Conservation (phyloP, 2,329 filamentous ascomycete species). For the Periconia macrospinosa region DNA sequence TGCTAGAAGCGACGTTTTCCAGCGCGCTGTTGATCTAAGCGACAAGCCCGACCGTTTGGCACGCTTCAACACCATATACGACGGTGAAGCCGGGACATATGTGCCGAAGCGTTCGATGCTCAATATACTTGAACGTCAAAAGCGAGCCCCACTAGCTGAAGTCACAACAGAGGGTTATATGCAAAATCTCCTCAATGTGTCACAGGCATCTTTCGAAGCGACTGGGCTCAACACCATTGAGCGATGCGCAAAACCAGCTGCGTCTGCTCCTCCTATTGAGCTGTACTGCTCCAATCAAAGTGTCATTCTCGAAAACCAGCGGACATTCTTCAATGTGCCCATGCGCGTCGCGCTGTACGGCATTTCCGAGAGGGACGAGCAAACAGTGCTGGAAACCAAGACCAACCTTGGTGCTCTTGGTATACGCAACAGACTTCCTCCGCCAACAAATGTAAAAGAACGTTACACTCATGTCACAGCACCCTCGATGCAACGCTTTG, state of each 20-base stretch:
- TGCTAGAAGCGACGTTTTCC: slow-evolving; percentile 71
- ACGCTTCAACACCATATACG: slow-evolving; percentile 69
- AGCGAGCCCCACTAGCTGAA: slow-evolving; percentile 68
- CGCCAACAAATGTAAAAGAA: slow-evolving; percentile 77
- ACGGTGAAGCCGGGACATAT: slow-evolving; percentile 64
- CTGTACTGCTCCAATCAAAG: slow-evolving; percentile 73
- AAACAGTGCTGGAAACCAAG: slow-evolving; percentile 72
- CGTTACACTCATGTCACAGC: slow-evolving; percentile 90
- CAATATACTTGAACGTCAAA: slow-evolving; percentile 72
- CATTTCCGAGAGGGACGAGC: slow-evolving; percentile 65
- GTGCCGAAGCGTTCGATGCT: slow-evolving; percentile 78
- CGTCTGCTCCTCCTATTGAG: slow-evolving; percentile 83
- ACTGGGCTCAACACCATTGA: slow-evolving; percentile 79
- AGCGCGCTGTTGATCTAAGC: slow-evolving; percentile 67
- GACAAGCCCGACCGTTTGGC: slow-evolving; percentile 60
- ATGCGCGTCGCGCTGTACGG: slow-evolving; percentile 78
- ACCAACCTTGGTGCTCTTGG: slow-evolving; percentile 68
- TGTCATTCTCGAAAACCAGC: slow-evolving; percentile 65
- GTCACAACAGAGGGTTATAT: slow-evolving; percentile 74
- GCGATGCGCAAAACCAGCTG: slow-evolving; percentile 75
- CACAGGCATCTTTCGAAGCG: slow-evolving; percentile 64
- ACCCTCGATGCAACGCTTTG: slow-evolving; percentile 95
- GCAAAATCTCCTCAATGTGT: slow-evolving; percentile 76
- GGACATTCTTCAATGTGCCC: slow-evolving; percentile 74
- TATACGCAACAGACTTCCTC: slow-evolving; percentile 67